phyloP scores from a whole-genome alignment of 352 stramenopile genomes.

The Pythium pyrilobum region DNA sequence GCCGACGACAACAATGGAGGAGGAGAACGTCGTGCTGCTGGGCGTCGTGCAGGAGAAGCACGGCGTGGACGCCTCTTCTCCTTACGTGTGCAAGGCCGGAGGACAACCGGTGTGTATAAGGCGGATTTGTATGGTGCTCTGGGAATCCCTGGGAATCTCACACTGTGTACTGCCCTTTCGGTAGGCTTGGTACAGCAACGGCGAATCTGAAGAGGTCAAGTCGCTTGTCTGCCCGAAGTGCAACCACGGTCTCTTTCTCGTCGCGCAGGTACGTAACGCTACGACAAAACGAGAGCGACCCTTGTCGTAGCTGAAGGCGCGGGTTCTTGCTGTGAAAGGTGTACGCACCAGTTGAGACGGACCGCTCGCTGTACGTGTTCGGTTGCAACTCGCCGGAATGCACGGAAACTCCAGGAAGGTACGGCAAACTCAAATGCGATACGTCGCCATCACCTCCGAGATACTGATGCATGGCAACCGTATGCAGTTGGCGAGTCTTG shows the following conservation, averaged over 20 bases:
- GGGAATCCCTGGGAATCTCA: no score
- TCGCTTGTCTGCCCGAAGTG: conserved; percentile 58
- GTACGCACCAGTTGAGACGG: conserved; percentile 66
- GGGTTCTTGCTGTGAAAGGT: conserved; percentile 41
- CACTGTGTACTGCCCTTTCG: not conserved
- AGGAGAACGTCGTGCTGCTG: conserved; percentile 58
- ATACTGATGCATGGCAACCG: not conserved
- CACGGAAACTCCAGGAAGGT: conserved; percentile 47
- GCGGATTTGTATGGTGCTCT: not conserved
- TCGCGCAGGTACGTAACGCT: conserved; percentile 40
- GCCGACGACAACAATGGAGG: conserved; percentile 30
- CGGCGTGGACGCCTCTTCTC: conserved; percentile 53
- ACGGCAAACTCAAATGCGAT: not conserved
- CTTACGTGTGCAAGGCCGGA: conserved; percentile 73
- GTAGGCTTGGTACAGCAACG: conserved; percentile 7
- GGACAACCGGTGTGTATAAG: conserved; percentile 50
- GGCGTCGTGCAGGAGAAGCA: conserved; percentile 65
- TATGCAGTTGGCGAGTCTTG: conserved; percentile 63
- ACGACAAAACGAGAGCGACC: not conserved
- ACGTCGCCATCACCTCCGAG: not conserved
- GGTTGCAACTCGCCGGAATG: conserved; percentile 80
- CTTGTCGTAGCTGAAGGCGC: no score
- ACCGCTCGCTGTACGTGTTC: conserved; percentile 81
- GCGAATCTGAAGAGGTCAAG: conserved; percentile 15
- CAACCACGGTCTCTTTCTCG: conserved; percentile 48